These are phyloP conservation scores for Podospora tetraspora DNA, from an alignment of 495 filamentous ascomycete species.

Conservation along the genomic window DNA sequence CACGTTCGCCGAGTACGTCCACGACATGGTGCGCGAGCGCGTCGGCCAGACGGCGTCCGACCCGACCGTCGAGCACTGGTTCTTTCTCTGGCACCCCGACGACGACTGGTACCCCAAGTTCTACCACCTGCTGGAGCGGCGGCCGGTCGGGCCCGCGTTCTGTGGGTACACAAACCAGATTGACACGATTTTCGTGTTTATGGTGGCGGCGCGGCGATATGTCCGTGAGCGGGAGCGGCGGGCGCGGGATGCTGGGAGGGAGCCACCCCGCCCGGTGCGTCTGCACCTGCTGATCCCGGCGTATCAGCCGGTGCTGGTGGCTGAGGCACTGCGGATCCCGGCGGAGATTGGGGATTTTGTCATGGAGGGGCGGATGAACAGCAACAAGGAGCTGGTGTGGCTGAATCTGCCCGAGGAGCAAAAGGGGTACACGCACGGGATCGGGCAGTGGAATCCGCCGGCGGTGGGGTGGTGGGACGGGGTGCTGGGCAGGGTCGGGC, in stretches of 20 bases:
- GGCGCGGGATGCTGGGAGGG: neutral
- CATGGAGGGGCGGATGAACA: constrained; percentile 21
- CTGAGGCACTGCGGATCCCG: constrained; percentile 19
- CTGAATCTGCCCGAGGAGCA: constrained; percentile 21
- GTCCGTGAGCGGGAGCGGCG: constrained; percentile 2
- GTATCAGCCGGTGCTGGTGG: constrained; percentile 21
- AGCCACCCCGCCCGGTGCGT: constrained; percentile 9
- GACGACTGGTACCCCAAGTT: constrained; percentile 24
- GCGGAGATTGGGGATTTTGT: constrained; percentile 23
- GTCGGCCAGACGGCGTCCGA: constrained; percentile 18
- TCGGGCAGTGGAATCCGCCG: constrained; percentile 18
- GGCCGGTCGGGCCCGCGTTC: constrained; percentile 17
- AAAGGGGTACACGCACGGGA: constrained; percentile 14
- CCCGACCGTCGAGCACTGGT: constrained; percentile 16
- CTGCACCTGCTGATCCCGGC: constrained; percentile 23
- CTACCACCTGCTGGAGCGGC: constrained; percentile 21
- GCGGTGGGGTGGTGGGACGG: constrained; percentile 8
- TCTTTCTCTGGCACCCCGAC: constrained; percentile 22
- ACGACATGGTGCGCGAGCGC: constrained; percentile 24
- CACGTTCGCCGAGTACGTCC: constrained; percentile 19
- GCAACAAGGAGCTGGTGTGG: constrained; percentile 21
- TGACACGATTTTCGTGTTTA: constrained; percentile 23
- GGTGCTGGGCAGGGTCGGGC: neutral
- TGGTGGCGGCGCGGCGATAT: constrained; percentile 19
- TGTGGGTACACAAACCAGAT: constrained; percentile 27